These are phyloP conservation scores for Aspergillus hiratsukae DNA, from an alignment of 2,329 filamentous ascomycete species.

Conservation along the genomic window DNA sequence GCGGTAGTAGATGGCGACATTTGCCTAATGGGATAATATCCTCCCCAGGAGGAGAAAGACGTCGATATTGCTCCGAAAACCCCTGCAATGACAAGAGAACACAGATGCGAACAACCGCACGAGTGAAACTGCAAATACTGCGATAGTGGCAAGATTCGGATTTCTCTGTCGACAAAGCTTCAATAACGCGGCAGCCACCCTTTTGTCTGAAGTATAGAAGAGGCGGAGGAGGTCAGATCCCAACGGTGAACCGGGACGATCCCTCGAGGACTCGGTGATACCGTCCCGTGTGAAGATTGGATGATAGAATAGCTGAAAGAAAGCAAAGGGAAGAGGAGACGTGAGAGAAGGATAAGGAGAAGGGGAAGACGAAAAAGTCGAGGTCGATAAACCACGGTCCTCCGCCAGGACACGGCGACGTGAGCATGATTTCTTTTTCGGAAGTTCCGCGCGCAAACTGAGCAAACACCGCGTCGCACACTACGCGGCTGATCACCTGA, in stretches of 20 bases:
- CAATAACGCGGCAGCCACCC: background rate
- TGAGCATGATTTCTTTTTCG: slow-evolving; percentile 13
- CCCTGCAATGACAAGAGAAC: background rate
- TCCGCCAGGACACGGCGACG: slow-evolving; percentile 1
- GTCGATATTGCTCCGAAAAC: background rate
- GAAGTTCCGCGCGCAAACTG: slow-evolving; percentile 12
- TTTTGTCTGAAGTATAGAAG: background rate
- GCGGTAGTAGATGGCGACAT: slow-evolving; percentile 13
- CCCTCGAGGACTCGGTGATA: background rate
- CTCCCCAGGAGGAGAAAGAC: background rate
- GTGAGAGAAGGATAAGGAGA: slow-evolving; percentile 1
- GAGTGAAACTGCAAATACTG: background rate
- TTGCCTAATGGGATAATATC: background rate
- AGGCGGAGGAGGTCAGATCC: background rate
- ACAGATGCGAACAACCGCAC: background rate
- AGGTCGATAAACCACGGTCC: background rate
- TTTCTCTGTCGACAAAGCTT: background rate
- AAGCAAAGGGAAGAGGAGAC: background rate
- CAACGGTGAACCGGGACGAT: background rate
- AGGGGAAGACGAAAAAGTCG: background rate
- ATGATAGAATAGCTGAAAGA: background rate
- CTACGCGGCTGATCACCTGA: background rate
- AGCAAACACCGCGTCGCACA: slow-evolving; percentile 10
- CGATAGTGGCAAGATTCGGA: background rate
- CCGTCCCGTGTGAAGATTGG: background rate